Percentiles rank a stretch among this genome's conserved stretches.
Conservation (phyloP, 1,139 yeast species). For the Candida mesenterica region DNA sequence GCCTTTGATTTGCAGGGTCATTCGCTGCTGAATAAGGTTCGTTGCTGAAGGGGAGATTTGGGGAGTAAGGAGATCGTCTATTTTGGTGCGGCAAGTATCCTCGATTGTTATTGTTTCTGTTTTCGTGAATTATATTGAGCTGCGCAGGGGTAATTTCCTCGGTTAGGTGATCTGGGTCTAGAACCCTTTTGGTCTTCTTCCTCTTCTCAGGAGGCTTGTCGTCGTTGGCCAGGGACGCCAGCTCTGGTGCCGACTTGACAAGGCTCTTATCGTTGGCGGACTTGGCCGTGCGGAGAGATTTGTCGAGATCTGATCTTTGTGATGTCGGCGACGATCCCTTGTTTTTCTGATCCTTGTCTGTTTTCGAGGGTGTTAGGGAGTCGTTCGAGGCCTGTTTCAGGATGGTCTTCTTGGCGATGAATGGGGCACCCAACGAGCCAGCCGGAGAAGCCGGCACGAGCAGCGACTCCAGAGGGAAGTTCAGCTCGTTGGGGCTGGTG, state of each 20-base stretch:
- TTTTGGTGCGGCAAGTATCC: slow-evolving; percentile 5
- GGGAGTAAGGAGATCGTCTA: slow-evolving; percentile 2
- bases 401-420: not conserved
- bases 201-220: no score
- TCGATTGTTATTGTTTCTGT: not conserved
- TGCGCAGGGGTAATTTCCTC: slow-evolving; percentile 41
- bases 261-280: no score
- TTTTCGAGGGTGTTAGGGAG: not conserved
- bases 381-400: not conserved
- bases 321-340: no score
- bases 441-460: no score
- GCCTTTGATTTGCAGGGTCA: not conserved
- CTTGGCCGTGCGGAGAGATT: no score
- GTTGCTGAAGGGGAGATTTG: slow-evolving; percentile 3
- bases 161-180: slow-evolving; percentile 32
- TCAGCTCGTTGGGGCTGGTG: no score
- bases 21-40: not conserved
- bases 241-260: no score
- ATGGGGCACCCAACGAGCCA: slow-evolving; percentile 1
- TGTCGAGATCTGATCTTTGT: no score
- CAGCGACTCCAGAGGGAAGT: no score
- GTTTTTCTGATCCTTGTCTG: no score
- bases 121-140: slow-evolving; percentile 26
- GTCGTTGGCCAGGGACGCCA: no score
- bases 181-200: slow-evolving; percentile 2